phyloP scores from a whole-genome alignment of 2,329 filamentous ascomycete genomes.

The Trichoderma sp. region DNA sequence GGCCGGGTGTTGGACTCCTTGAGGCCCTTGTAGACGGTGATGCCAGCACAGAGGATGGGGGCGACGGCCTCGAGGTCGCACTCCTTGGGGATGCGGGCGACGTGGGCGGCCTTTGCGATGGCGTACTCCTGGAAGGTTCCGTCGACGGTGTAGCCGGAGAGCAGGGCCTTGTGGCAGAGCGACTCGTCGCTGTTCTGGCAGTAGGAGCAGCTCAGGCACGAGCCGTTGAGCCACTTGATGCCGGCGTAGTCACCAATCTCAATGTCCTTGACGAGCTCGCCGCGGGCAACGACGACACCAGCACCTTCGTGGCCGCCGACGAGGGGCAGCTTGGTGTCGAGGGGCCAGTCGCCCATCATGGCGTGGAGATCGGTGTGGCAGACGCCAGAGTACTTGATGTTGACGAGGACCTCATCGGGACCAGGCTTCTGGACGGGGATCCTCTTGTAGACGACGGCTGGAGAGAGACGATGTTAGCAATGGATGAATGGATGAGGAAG shows the following conservation, averaged over 20 bases:
- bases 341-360: constrained; percentile 86
- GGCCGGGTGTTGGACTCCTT: constrained; percentile 76
- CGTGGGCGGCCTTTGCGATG: constrained; percentile 81
- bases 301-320: constrained; percentile 81
- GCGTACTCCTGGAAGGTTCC: constrained; percentile 92
- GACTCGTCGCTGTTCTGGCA: constrained; percentile 80
- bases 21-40: constrained; percentile 88
- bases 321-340: constrained; percentile 77
- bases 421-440: constrained; percentile 80
- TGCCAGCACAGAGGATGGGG: constrained; percentile 79
- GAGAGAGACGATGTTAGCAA: constrained; percentile 1
- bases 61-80: constrained; percentile 73
- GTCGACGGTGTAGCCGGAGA: constrained; percentile 91
- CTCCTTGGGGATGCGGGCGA: constrained; percentile 77
- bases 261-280: constrained; percentile 73
- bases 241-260: constrained; percentile 82
- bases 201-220: constrained; percentile 79
- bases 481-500: not conserved
- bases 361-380: constrained; percentile 84
- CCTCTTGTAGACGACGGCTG: constrained; percentile 69
- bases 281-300: constrained; percentile 77
- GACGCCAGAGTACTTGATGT: constrained; percentile 86
- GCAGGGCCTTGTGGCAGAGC: constrained; percentile 69
- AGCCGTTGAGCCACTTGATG: constrained; percentile 91
- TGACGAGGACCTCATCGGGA: constrained; percentile 87